Conservation (phyloP, 2,329 filamentous ascomycete species). For the Gliomastix tumulicola region DNA sequence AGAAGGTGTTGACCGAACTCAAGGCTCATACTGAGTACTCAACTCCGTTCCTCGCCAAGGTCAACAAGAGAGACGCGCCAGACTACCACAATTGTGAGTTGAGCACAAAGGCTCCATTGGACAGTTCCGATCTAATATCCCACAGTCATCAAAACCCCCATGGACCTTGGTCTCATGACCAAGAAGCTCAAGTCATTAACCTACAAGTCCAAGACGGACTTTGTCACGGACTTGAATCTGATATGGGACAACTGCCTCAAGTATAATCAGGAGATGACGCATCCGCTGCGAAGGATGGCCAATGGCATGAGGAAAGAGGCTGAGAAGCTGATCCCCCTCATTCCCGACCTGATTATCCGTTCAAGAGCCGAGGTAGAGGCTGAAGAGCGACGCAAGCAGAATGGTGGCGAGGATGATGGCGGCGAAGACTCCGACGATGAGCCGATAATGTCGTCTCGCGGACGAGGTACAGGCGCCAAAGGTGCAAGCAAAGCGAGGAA, state of each 20-base stretch:
- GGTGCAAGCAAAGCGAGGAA: conserved; percentile 71
- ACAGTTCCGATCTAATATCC: conserved; percentile 3
- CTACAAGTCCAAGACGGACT: conserved; percentile 89
- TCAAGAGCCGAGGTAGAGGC: conserved; percentile 92
- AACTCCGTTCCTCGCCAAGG: conserved; percentile 86
- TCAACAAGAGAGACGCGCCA: conserved; percentile 94
- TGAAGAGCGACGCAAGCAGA: conserved; percentile 76
- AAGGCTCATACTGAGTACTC: conserved; percentile 98
- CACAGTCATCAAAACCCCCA: conserved; percentile 86
- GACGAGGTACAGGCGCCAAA: conserved; percentile 74
- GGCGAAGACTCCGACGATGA: conserved; percentile 94
- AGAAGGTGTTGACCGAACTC: conserved; percentile 94
- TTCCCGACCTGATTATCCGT: conserved; percentile 85
- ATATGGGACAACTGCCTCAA: conserved; percentile 97
- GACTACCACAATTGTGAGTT: conserved; percentile 85
- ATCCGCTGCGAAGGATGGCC: conserved; percentile 85
- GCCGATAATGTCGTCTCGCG: conserved; percentile 95
- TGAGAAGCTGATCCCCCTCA: conserved; percentile 90
- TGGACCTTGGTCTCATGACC: conserved; percentile 97
- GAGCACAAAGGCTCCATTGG: too few relatives aligned
- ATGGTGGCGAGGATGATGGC: conserved; percentile 74
- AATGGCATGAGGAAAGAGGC: conserved; percentile 96
- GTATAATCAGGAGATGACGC: conserved; percentile 86
- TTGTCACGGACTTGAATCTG: conserved; percentile 85
- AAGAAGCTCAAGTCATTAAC: conserved; percentile 83